Conservation (phyloP, 2,329 filamentous ascomycete species). For the Trichoderma sp. region DNA sequence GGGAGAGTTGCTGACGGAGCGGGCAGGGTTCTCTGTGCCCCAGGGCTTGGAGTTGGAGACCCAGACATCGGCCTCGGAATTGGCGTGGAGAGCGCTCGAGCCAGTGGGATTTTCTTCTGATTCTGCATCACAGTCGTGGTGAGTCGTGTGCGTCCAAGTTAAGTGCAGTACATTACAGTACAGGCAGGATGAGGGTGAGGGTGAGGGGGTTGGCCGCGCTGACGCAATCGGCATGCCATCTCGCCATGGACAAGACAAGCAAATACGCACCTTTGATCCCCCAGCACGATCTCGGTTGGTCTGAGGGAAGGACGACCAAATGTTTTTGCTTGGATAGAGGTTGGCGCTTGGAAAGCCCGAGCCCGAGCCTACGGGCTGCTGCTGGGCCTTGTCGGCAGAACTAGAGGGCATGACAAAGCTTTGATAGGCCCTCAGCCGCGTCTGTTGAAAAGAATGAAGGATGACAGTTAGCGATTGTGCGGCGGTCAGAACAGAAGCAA, state of each 20-base stretch:
- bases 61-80: slow-evolving; percentile 70
- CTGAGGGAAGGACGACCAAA: slow-evolving; percentile 41
- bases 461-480: slow-evolving; percentile 26
- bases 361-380: slow-evolving; percentile 44
- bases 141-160: not conserved
- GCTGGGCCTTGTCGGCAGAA: slow-evolving; percentile 36
- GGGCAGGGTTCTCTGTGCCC: slow-evolving; percentile 50
- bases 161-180: not conserved
- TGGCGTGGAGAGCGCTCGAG: slow-evolving; percentile 67
- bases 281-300: slow-evolving; percentile 41
- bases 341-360: slow-evolving; percentile 39
- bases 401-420: slow-evolving; percentile 41
- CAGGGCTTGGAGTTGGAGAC: slow-evolving; percentile 57
- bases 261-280: slow-evolving; percentile 48
- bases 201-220: not conserved
- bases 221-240: not conserved
- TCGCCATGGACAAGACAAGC: not conserved
- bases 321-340: slow-evolving; percentile 40
- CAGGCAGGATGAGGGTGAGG: not conserved
- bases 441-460: slow-evolving; percentile 30
- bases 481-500: slow-evolving; percentile 24
- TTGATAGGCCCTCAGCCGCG: slow-evolving; percentile 42
- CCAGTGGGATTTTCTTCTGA: slow-evolving; percentile 55
- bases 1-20: slow-evolving; percentile 59
- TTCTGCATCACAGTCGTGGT: slow-evolving; percentile 27